Percentiles rank a stretch among this genome's conserved stretches.
phyloP scores from a whole-genome alignment of 805 yeast species.

The Sungouiozyma intestinalis region DNA sequence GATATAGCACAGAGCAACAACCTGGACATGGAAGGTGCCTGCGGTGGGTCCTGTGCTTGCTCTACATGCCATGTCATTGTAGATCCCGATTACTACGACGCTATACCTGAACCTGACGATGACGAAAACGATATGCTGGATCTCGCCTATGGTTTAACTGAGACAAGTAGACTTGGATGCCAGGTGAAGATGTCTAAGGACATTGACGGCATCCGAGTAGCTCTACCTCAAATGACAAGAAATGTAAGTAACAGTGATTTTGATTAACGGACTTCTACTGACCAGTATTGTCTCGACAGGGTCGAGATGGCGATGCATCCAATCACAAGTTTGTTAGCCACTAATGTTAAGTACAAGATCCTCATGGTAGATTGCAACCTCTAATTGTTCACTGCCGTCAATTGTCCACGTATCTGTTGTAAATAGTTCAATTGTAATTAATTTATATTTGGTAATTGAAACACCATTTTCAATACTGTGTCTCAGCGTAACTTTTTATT shows the following conservation, averaged over 20 bases:
- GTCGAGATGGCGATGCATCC: no score
- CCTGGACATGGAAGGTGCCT: constrained; percentile 95
- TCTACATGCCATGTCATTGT: constrained; percentile 95
- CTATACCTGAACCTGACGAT: constrained; percentile 88
- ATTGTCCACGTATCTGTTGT: no score
- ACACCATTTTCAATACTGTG: no score
- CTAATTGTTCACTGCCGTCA: no score
- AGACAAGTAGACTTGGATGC: constrained; percentile 92
- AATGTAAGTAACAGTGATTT: constrained; percentile 80
- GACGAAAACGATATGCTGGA: constrained; percentile 98
- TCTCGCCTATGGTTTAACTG: constrained; percentile 93
- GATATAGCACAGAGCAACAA: constrained; percentile 94
- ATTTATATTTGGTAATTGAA: no score
- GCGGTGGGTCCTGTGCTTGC: constrained; percentile 99
- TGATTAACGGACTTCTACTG: neutral
- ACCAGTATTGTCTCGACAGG: no score
- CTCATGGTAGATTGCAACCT: no score
- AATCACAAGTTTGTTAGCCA: no score
- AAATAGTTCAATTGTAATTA: no score
- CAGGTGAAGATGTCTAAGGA: constrained; percentile 85
- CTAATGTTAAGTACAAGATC: no score
- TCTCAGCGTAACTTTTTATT: no score
- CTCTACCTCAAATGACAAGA: constrained; percentile 95
- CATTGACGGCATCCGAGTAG: constrained; percentile 87
- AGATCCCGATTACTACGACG: constrained; percentile 89